Percentiles rank a stretch among this genome's conserved stretches.
phyloP scores from a whole-genome alignment of 371 early-diverging fungal species.

The Choanephora cucurbitarum region DNA sequence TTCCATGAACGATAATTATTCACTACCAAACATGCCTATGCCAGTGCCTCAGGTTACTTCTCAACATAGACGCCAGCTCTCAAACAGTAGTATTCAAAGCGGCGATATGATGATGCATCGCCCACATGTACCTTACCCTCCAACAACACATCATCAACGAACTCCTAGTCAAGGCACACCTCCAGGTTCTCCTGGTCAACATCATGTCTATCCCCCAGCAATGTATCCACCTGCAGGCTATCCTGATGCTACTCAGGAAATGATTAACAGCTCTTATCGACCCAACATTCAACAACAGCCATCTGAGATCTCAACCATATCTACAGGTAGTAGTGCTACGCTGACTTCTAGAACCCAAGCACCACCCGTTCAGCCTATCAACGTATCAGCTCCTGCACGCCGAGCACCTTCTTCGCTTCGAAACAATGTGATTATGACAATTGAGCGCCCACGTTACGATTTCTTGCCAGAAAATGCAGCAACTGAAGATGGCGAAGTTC shows the following conservation, averaged over 20 bases:
- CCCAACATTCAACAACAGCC: slow-evolving; percentile 14
- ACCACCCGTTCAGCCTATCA: slow-evolving; percentile 5
- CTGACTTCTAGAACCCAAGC: not conserved
- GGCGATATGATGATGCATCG: no score
- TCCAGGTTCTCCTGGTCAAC: slow-evolving; percentile 16
- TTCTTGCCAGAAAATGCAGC: slow-evolving; percentile 14
- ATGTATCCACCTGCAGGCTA: slow-evolving; percentile 22
- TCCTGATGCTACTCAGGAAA: slow-evolving; percentile 21
- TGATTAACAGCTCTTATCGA: slow-evolving; percentile 23
- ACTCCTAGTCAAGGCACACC: slow-evolving; percentile 11
- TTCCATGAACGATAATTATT: not conserved
- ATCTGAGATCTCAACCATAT: slow-evolving; percentile 5
- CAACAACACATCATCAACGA: slow-evolving; percentile 12
- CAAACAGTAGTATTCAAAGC: slow-evolving; percentile 6
- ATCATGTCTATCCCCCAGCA: slow-evolving; percentile 1
- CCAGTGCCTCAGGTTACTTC: slow-evolving; percentile 18
- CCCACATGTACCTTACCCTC: slow-evolving; percentile 10
- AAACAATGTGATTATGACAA: slow-evolving; percentile 23
- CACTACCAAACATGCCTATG: slow-evolving; percentile 17
- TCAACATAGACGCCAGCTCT: slow-evolving; percentile 8
- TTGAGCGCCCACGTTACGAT: slow-evolving; percentile 26
- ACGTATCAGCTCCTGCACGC: not conserved
- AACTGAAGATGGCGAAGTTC: slow-evolving; percentile 19
- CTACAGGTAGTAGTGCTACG: slow-evolving; percentile 8
- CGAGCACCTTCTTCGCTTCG: slow-evolving; percentile 18